Evolutionary conservation across 345 rosid genomes (phyloP), one percentile per base, ranked within the genome.

Genomic region (Camelina sativa): DNA sequence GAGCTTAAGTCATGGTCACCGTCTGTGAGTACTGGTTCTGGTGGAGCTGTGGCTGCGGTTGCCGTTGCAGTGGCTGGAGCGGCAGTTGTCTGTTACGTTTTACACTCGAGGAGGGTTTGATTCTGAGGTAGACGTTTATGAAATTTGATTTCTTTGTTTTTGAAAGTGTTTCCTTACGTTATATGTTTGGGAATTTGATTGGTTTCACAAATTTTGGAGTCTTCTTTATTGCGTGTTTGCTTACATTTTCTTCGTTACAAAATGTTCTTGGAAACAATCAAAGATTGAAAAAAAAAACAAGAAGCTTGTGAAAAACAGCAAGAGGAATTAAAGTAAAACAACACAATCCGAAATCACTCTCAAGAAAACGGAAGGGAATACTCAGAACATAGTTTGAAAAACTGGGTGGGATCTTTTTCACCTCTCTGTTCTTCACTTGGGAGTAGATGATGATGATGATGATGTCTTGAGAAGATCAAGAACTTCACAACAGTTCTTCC

Each of bases 21-120:
- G 15, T n/a, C n/a, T 64, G 32, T 7, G 41, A 13, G 78, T 78
- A 7, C 79, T 76, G 91, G 86, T 7, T 85, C 89, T 5, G 69
- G 83, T 8, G 88, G 87, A 20, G 85, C 84, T 11, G 15, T 84
- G 57, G 85, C 82, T 0, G 88, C 85, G 1, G 83, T 87, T 50
- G 79, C 74, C 64, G 85, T 73, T 7, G 84, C 84, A 3, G 62
- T 83, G 38, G 85, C 77, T 6, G 82, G 73, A 43, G 86, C 82
- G 0, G 90, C 87, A 20, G 88, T 86, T 11, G 63, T 72, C 77
- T 83, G 57, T 13, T 89, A 81, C 73, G 53, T 80, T 77, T 81
- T 70, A 81, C 84, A 51, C 61, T 69, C 84, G 37, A 86, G 72
- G 81, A 80, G 77, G 43, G 76, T 10, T 50, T 89, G 73, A 85